Conservation (phyloP, 352 stramenopile genomes). For the Phytophthora megakarya region DNA sequence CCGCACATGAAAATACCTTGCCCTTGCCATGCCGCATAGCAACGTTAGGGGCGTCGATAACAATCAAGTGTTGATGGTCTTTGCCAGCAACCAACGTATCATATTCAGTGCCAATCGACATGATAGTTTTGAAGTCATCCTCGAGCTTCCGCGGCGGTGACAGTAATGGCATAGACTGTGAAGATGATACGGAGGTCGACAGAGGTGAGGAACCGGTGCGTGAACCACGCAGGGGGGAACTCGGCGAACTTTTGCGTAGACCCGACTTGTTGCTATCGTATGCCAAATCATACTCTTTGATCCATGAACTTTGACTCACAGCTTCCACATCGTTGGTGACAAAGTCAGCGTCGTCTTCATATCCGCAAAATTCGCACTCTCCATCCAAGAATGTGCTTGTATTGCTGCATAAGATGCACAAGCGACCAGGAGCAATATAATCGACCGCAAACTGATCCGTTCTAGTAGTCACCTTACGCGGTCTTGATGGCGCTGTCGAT, state of each 20-base stretch:
- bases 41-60: constrained; percentile 78
- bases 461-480: neutral
- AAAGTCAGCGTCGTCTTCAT: constrained; percentile 33
- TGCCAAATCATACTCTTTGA: constrained; percentile 15
- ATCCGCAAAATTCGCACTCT: constrained; percentile 50
- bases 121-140: constrained; percentile 46
- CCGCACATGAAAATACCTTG: constrained; percentile 74
- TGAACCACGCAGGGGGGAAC: neutral
- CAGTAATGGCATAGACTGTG: neutral
- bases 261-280: constrained; percentile 17
- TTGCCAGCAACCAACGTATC: constrained; percentile 16
- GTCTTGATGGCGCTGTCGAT: neutral
- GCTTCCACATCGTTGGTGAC: constrained; percentile 14
- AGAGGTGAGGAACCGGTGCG: neutral
- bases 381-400: constrained; percentile 37
- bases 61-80: constrained; percentile 54
- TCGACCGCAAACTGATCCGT: constrained; percentile 22
- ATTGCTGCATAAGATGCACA: constrained; percentile 47
- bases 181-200: constrained; percentile 2
- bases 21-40: constrained; percentile 81
- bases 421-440: constrained; percentile 17
- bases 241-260: neutral
- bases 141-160: constrained; percentile 19
- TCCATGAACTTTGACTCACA: constrained; percentile 10
- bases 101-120: constrained; percentile 47